Conservation (phyloP, 257 asterid species). For the Capsicum rhomboideum region DNA sequence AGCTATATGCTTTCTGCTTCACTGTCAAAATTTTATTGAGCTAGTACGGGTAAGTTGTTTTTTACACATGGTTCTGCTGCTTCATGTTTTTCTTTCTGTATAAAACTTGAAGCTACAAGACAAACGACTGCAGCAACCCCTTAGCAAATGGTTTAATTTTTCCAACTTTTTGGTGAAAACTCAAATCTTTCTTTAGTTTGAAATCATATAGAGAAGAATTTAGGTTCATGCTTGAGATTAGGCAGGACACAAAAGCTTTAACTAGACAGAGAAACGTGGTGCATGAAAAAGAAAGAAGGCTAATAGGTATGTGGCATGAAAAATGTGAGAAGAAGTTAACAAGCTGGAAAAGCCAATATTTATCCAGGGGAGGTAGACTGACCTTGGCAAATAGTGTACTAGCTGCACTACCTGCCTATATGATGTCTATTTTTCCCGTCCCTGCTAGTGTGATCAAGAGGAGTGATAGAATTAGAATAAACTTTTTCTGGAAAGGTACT, state of each 20-base stretch:
- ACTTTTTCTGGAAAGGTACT: no score
- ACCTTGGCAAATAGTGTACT: no score
- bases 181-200: background rate
- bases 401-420: no score
- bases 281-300: background rate
- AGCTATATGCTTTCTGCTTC: conserved; percentile 71
- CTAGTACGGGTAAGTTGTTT: conserved; percentile 72
- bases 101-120: background rate
- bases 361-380: no score
- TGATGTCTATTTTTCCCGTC: no score
- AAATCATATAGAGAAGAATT: background rate
- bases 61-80: conserved; percentile 3
- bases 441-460: no score
- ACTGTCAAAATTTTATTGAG: conserved; percentile 88
- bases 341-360: no score
- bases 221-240: background rate
- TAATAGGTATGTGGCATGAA: background rate
- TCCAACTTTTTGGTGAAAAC: background rate
- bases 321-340: no score
- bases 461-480: no score
- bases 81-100: background rate
- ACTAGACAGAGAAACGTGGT: background rate
- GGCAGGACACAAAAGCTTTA: background rate
- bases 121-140: background rate
- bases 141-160: background rate